Conservation (phyloP, 441 rosid species). For the Euphorbia celastroides region DNA sequence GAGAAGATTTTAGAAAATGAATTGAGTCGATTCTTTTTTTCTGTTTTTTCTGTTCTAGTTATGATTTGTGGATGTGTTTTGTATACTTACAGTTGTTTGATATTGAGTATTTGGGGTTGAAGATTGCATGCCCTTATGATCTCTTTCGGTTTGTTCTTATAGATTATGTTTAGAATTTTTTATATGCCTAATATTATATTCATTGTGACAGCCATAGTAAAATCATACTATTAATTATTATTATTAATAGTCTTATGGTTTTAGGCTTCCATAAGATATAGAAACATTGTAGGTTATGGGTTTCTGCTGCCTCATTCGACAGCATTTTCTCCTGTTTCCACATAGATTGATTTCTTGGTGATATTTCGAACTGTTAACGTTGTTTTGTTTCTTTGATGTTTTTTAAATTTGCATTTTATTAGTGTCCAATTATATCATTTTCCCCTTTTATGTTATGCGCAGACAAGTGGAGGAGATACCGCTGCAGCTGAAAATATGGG, state of each 20-base stretch:
- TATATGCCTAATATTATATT: background rate
- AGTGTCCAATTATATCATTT: constrained; percentile 13
- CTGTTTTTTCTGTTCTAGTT: background rate
- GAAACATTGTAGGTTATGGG: background rate
- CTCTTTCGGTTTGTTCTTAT: background rate
- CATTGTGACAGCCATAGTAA: background rate
- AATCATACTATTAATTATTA: background rate
- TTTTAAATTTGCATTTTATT: background rate
- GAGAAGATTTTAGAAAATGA: background rate
- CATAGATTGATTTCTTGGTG: background rate
- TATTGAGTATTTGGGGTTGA: background rate
- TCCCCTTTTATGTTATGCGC: constrained; percentile 16
- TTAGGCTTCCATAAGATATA: background rate
- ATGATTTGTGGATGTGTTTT: background rate
- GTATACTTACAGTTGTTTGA: background rate
- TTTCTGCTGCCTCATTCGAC: background rate
- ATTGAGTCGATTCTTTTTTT: background rate
- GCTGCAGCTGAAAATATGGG: constrained; percentile 43
- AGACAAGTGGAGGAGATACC: constrained; percentile 62
- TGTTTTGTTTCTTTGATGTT: background rate
- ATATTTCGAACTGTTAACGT: background rate
- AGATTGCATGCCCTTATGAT: background rate
- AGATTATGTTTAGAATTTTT: background rate
- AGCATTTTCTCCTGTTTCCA: background rate
- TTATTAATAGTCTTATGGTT: background rate